Base-by-base conservation (phyloP, 176 grass and related monocot genomes). In the Saccharum officinarum region DNA sequence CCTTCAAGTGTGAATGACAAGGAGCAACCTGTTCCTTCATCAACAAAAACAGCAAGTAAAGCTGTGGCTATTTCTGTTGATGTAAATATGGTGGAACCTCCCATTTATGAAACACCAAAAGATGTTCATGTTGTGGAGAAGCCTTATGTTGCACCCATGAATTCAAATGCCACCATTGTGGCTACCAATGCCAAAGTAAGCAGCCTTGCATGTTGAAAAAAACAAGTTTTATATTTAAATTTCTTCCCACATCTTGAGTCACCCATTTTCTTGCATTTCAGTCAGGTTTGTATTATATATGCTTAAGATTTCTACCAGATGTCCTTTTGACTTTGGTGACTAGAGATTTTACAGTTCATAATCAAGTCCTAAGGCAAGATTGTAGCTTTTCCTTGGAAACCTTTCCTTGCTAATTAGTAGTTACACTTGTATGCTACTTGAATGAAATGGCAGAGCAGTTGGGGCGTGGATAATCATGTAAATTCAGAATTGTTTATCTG, bases 81-180 rank as follows among this genome's bases (percentile, higher is more conserved):
- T 87, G 80, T 73, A 65, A 89, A 71, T 75, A 87, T 64, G 8
- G 61, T 77, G 80, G 94, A 90, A 83, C 81, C 91, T 92, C 55
- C 49, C 40, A 85, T 45, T 71, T 88, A 84, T 86, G 81, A 86
- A 68, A 85, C 81, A 70, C 90, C 87, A 55, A 88, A 89, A 82
- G 85, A 95, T 93, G 89, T 87, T 84, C 74, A 84, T 57, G 87
- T 88, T 83, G 81, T 95, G 71, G 93, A 95, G 87, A 91, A 95
- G 76, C 78, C 63, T 39, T 82, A 81, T 26, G 88, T n/a, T 41
- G 84, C 40, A 84, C 76, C 82, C 30, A 41, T 60, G 80, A 90
- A 80, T 83, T 73, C 77, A 63, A 89, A 76, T 88, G 61, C 69
- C 38, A 88, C 34, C 30, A 69, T 40, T 79, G 44, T 52, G 10